Evolutionary conservation across 2,329 filamentous ascomycete genomes (phyloP).

Genomic region (Xylariales sp.): DNA sequence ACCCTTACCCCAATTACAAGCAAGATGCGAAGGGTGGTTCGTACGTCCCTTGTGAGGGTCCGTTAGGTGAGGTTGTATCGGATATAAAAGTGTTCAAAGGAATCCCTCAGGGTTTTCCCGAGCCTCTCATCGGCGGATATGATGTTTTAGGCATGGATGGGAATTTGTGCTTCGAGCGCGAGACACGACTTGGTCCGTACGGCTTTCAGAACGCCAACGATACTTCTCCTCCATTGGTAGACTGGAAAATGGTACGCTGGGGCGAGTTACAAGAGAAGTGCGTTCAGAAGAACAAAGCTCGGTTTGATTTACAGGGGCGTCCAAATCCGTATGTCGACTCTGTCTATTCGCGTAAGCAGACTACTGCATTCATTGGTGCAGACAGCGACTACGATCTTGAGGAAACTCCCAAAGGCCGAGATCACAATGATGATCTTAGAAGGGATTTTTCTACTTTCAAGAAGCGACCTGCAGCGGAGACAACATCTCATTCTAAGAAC

Average conservation of each 20-base stretch:
- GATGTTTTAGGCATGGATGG: constrained; percentile 69
- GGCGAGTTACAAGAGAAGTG: constrained; percentile 76
- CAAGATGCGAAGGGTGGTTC: constrained; percentile 65
- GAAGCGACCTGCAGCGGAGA: constrained; percentile 21
- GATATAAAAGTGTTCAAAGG: constrained; percentile 75
- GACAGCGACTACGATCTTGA: constrained; percentile 36
- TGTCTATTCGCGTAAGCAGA: constrained; percentile 51
- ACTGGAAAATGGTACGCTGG: constrained; percentile 78
- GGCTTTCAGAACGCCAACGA: constrained; percentile 64
- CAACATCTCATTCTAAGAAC: constrained; percentile 29
- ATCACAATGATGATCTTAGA: constrained; percentile 36
- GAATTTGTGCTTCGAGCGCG: constrained; percentile 74
- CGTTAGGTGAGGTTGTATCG: constrained; percentile 67
- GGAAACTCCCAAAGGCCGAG: constrained; percentile 28
- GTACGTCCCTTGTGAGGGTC: constrained; percentile 73
- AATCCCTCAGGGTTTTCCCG: constrained; percentile 67
- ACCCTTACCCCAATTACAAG: constrained; percentile 79
- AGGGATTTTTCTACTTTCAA: constrained; percentile 11
- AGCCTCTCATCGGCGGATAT: constrained; percentile 72
- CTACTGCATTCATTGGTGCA: constrained; percentile 34
- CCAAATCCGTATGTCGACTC: constrained; percentile 58
- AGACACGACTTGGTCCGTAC: constrained; percentile 76
- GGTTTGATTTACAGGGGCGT: constrained; percentile 63
- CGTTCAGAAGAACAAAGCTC: constrained; percentile 71
- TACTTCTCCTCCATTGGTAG: constrained; percentile 57